Evolutionary conservation across 306 rosid genomes (phyloP).

Genomic region (Neltuma alba): DNA sequence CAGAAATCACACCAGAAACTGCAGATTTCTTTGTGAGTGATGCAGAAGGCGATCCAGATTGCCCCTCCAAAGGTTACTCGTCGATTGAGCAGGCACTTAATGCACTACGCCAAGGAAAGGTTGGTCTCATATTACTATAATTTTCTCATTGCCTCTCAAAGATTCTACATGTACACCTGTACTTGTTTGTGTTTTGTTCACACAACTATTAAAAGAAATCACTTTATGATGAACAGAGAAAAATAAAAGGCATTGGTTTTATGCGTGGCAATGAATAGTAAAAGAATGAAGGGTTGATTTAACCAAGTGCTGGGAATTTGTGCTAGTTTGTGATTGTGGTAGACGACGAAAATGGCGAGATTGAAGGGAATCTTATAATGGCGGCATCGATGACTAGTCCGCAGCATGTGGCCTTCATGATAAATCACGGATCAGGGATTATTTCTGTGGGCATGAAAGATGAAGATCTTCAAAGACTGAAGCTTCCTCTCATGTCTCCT

Average conservation of each 20-base stretch:
- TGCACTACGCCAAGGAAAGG: conserved; percentile 73
- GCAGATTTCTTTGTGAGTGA: conserved; percentile 82
- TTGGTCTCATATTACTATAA: conserved; percentile 19
- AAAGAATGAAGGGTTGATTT: no score
- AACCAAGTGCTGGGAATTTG: not conserved
- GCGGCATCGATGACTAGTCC: conserved; percentile 68
- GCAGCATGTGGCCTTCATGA: conserved; percentile 62
- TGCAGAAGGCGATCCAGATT: conserved; percentile 84
- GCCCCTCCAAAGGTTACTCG: conserved; percentile 76
- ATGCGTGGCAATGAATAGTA: no score
- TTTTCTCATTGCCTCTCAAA: not conserved
- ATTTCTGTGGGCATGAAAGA: conserved; percentile 83
- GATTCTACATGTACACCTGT: not conserved
- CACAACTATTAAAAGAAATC: not conserved
- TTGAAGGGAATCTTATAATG: conserved; percentile 80
- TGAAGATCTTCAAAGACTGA: conserved; percentile 74
- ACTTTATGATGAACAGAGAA: not conserved
- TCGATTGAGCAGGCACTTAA: conserved; percentile 70
- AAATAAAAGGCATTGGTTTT: no score
- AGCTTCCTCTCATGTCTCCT: conserved; percentile 84
- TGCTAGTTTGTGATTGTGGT: conserved; percentile 83
- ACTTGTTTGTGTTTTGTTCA: no score
- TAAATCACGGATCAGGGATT: conserved; percentile 82
- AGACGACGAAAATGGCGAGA: conserved; percentile 71
- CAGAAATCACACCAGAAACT: conserved; percentile 65